phyloP scores from a whole-genome alignment of 495 filamentous ascomycete genomes.

The Extremus antarcticus region DNA sequence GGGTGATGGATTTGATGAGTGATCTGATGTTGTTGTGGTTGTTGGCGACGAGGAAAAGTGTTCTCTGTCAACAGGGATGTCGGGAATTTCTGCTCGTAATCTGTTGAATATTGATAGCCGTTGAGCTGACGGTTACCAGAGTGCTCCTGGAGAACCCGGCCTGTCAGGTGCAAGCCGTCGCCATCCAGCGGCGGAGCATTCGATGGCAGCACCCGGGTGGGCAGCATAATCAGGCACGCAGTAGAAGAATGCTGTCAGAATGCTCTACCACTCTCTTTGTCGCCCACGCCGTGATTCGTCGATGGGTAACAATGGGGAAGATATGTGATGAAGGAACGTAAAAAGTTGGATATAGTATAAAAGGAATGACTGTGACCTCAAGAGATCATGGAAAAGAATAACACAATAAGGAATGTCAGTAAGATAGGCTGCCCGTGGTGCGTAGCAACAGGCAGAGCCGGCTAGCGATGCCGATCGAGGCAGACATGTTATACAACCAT shows the following conservation, averaged over 20 bases:
- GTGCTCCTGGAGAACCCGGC: constrained; percentile 27
- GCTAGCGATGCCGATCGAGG: background rate
- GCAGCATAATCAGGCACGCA: constrained; percentile 20
- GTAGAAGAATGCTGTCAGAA: constrained; percentile 23
- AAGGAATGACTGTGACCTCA: background rate
- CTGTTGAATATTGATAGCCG: background rate
- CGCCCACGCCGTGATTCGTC: constrained; percentile 11
- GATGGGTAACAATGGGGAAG: constrained; percentile 2
- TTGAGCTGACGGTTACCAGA: constrained; percentile 27
- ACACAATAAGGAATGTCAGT: background rate
- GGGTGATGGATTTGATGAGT: constrained; percentile 4
- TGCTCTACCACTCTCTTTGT: constrained; percentile 16
- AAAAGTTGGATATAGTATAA: constrained; percentile 42
- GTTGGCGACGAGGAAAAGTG: constrained; percentile 2
- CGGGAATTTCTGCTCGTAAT: constrained; percentile 6
- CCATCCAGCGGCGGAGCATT: constrained; percentile 29
- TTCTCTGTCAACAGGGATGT: constrained; percentile 9
- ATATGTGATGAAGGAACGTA: constrained; percentile 31
- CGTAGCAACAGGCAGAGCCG: background rate
- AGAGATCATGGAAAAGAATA: background rate
- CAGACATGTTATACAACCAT: constrained; percentile 17
- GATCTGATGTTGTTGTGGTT: constrained; percentile 3
- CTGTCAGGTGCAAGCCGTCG: constrained; percentile 2
- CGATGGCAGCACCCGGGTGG: constrained; percentile 30
- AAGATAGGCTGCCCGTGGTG: background rate